These are phyloP conservation scores for Paxillus involutus DNA, from an alignment of 768 basidiomycete species.

Conservation along the genomic window DNA sequence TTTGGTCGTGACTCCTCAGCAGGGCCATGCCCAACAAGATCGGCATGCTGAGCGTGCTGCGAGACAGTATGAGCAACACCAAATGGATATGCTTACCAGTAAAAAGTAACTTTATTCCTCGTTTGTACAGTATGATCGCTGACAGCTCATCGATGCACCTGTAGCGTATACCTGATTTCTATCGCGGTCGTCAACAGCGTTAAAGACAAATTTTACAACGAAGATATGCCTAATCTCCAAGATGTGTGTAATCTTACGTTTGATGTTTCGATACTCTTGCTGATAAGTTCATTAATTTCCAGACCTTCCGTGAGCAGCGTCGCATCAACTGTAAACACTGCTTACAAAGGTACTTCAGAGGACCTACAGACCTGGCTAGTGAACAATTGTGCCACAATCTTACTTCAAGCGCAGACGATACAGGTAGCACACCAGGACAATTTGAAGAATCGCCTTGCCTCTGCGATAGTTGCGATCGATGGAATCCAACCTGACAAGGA, in stretches of 20 bases:
- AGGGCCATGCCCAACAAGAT: slow-evolving; percentile 73
- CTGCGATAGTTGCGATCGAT: slow-evolving; percentile 47
- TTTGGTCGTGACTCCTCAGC: slow-evolving; percentile 3
- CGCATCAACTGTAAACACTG: not conserved
- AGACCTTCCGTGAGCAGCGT: slow-evolving; percentile 65
- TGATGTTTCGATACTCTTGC: slow-evolving; percentile 6
- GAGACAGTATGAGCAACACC: slow-evolving; percentile 75
- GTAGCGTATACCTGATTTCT: slow-evolving; percentile 69
- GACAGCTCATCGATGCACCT: not conserved
- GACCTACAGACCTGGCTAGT: slow-evolving; percentile 66
- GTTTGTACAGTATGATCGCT: not conserved
- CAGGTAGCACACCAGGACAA: slow-evolving; percentile 58
- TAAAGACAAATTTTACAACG: slow-evolving; percentile 71
- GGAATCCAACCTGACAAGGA: slow-evolving; percentile 59
- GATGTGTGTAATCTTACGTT: slow-evolving; percentile 50
- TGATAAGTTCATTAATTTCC: slow-evolving; percentile 13
- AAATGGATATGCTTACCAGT: slow-evolving; percentile 72
- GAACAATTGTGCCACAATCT: slow-evolving; percentile 50
- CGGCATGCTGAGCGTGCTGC: slow-evolving; percentile 72
- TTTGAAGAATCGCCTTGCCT: slow-evolving; percentile 49
- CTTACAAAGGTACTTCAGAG: slow-evolving; percentile 43
- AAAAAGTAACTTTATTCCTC: slow-evolving; percentile 59
- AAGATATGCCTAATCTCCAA: slow-evolving; percentile 67
- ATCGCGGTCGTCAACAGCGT: slow-evolving; percentile 66
- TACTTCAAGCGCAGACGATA: slow-evolving; percentile 59